Evolutionary conservation across 805 yeast species (phyloP).

Genomic region (Schwanniomyces polymorphus): DNA sequence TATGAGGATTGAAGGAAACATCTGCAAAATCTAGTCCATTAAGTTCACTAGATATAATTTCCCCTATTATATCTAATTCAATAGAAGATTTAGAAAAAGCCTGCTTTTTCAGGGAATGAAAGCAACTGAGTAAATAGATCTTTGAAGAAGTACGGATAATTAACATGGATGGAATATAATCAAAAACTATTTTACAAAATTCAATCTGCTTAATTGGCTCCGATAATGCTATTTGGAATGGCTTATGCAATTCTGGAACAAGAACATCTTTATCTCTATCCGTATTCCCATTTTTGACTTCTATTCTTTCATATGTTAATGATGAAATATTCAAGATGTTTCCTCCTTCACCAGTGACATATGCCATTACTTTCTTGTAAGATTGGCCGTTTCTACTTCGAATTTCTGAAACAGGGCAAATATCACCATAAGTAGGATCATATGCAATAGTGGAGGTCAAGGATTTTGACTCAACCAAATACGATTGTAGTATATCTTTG

Average conservation of each 20-base stretch:
- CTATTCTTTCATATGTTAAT: slow-evolving; percentile 7
- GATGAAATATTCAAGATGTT: slow-evolving; percentile 24
- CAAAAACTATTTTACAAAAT: slow-evolving; percentile 21
- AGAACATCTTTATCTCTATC: slow-evolving; percentile 6
- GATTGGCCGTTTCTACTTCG: slow-evolving; percentile 5
- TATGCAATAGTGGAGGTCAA: slow-evolving; percentile 23
- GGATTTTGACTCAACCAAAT: slow-evolving; percentile 22
- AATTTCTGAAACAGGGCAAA: slow-evolving; percentile 12
- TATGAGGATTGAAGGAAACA: slow-evolving; percentile 44
- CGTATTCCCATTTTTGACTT: background rate
- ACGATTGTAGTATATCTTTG: slow-evolving; percentile 16
- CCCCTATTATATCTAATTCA: slow-evolving; percentile 13
- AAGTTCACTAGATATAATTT: slow-evolving; percentile 18
- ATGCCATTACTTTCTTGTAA: slow-evolving; percentile 17
- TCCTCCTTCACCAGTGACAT: slow-evolving; percentile 32
- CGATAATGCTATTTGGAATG: slow-evolving; percentile 21
- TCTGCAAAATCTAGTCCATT: slow-evolving; percentile 44
- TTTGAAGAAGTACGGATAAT: slow-evolving; percentile 38
- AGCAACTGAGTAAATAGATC: slow-evolving; percentile 31
- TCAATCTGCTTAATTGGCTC: slow-evolving; percentile 44
- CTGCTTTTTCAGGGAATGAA: slow-evolving; percentile 2
- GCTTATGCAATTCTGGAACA: slow-evolving; percentile 10
- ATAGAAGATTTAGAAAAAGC: slow-evolving; percentile 3
- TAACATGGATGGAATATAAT: slow-evolving; percentile 23
- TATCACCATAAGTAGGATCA: slow-evolving; percentile 36